Evolutionary conservation across 148 eudicot species (phyloP), one percentile per base, ranked within the genome.

Genomic region (Arctostaphylos glauca): DNA sequence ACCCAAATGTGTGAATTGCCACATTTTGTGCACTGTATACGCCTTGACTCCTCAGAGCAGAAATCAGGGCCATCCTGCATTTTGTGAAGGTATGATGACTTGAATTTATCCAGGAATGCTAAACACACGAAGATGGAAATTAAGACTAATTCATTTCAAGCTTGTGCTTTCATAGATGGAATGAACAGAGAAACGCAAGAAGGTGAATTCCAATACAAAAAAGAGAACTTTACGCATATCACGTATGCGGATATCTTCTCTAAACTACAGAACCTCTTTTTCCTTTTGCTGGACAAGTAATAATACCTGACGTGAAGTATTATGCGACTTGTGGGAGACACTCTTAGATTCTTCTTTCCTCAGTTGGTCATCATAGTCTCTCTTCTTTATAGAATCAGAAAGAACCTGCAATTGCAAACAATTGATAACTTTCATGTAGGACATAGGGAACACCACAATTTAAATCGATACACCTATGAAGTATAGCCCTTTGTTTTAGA

Each of bases 1-100:
- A 94, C 92, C 99, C 99, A 97, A 56, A 90, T 86, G 85, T 97
- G 99, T 15, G 97, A 93, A 84, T 90, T 81, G 74, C 98, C 97
- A 87, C 99, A 97, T 84, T 97, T 94, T 55, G 98, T 97, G 91
- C 99, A 97, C 72, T 93, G 99, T 87, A 97, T 94, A 81, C 96
- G 92, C 87, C 99, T 93, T 4, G 99, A 97, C 86, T 94, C 99
- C 89, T 97, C 99, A 67, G 98, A 92, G 81, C 78, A 88, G 87
- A 88, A 96, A 72, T 92, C 97, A 43, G 91, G 84, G 67, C 75
- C 82, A 81, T 87, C 91, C 97, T 94, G 93, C 81, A 73, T 6
- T 72, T 48, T 78, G 13, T 47, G 53, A 18, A 86, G 75, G 31
- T 2, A 79, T 44, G 25, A 8, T 81, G n/a, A 60, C 75, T 79